These are phyloP conservation scores for Trichophyton simii DNA, from an alignment of 2,329 filamentous ascomycete genomes.

Conservation along the genomic window DNA sequence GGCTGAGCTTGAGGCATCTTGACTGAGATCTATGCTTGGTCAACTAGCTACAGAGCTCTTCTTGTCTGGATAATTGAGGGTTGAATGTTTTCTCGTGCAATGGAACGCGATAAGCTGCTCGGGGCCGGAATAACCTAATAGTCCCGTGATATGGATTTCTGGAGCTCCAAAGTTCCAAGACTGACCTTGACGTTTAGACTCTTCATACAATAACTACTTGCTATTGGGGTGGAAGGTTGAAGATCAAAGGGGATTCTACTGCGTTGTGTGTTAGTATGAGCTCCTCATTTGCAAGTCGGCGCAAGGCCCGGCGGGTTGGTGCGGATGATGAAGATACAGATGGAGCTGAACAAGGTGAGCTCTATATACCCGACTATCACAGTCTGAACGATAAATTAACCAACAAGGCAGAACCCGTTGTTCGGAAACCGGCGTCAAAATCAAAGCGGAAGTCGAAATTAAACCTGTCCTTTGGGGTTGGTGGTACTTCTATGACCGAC, in stretches of 20 bases:
- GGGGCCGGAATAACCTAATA: neutral
- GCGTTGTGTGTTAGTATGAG: neutral
- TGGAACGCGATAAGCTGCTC: neutral
- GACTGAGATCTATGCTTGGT: conserved; percentile 15
- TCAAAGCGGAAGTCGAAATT: conserved; percentile 8
- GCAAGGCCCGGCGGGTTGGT: conserved; percentile 8
- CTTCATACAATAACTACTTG: neutral
- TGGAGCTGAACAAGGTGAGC: conserved; percentile 4
- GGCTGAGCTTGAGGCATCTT: conserved; percentile 97
- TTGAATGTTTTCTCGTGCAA: neutral
- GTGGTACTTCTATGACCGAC: conserved; percentile 20
- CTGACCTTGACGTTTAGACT: neutral
- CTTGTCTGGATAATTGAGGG: neutral
- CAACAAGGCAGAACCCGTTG: neutral
- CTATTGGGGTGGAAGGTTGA: neutral
- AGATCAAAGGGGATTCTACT: neutral
- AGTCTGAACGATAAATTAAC: neutral
- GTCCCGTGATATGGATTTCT: neutral
- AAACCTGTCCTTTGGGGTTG: conserved; percentile 6
- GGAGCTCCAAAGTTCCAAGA: neutral
- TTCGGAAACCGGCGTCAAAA: conserved; percentile 3
- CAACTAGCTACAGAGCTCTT: neutral
- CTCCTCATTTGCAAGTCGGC: conserved; percentile 3
- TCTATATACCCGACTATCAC: neutral
- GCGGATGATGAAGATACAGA: conserved; percentile 1